A percentile compares a stretch with the other conserved stretches of the same genome.
Conservation (phyloP, 179 eudicot genomes). For the Beta corolliflora region DNA sequence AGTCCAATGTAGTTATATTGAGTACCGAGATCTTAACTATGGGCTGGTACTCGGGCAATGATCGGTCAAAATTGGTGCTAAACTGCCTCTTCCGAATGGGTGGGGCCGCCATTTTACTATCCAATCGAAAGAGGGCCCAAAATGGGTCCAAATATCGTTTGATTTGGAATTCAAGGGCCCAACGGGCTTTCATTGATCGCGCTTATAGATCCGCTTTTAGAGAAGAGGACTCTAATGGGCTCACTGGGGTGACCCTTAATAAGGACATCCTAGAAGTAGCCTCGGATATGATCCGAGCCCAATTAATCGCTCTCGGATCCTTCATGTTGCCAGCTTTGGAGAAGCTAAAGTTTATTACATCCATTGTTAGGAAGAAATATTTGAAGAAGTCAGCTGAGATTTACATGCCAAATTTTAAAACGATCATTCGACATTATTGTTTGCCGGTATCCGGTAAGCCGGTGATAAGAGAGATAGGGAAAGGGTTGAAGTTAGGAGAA, state of each 20-base stretch:
- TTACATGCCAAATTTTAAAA: constrained; percentile 63
- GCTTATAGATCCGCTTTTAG: constrained; percentile 61
- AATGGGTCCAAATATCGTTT: constrained; percentile 48
- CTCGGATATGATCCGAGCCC: constrained; percentile 51
- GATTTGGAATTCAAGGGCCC: constrained; percentile 43
- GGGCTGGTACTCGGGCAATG: constrained; percentile 79
- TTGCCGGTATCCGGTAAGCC: constrained; percentile 62
- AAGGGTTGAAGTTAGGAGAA: constrained; percentile 64
- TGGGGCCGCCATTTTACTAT: constrained; percentile 54
- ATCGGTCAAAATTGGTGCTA: constrained; percentile 46
- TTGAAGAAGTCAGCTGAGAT: constrained; percentile 43
- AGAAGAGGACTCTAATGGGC: constrained; percentile 67
- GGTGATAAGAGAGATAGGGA: constrained; percentile 59
- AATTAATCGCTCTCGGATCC: constrained; percentile 44
- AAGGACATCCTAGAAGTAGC: constrained; percentile 58
- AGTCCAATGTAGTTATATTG: constrained; percentile 56
- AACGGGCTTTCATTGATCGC: constrained; percentile 52
- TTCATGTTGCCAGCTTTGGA: constrained; percentile 51
- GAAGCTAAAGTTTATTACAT: constrained; percentile 40
- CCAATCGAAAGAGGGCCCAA: constrained; percentile 34
- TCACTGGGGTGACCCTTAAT: constrained; percentile 62
- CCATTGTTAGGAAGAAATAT: constrained; percentile 41
- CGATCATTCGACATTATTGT: constrained; percentile 60
- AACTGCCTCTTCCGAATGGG: constrained; percentile 82
- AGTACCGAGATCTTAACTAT: constrained; percentile 75